phyloP scores from a whole-genome alignment of 164 flowering plant genomes.

The Santalum album region DNA sequence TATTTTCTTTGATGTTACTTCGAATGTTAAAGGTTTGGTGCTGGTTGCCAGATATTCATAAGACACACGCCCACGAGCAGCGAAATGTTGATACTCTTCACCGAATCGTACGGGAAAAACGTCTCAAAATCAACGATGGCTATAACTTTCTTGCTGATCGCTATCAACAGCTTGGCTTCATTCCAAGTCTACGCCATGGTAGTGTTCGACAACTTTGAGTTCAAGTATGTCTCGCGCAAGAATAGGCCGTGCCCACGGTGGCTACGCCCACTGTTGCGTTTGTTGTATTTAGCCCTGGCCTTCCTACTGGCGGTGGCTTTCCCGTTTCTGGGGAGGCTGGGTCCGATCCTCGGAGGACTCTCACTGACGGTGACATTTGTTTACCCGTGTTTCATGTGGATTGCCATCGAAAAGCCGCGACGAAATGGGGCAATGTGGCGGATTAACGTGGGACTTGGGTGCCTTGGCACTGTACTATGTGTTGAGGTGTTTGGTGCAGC shows the following conservation, averaged over 20 bases:
- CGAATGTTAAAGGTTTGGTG: no score
- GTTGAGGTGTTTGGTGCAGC: slow-evolving; percentile 6
- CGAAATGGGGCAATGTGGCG: slow-evolving; percentile 12
- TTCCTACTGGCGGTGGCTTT: slow-evolving; percentile 21
- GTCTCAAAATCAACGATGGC: slow-evolving; percentile 9
- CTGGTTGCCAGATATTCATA: not conserved
- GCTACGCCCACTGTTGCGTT: slow-evolving; percentile 13
- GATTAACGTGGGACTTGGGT: slow-evolving; percentile 17
- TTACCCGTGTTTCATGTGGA: slow-evolving; percentile 28
- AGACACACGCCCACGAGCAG: slow-evolving; percentile 12
- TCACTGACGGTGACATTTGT: slow-evolving; percentile 18
- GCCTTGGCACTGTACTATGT: slow-evolving; percentile 11
- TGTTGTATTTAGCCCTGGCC: slow-evolving; percentile 4
- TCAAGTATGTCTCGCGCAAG: slow-evolving; percentile 10
- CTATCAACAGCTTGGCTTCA: slow-evolving; percentile 13
- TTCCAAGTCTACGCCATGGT: slow-evolving; percentile 29
- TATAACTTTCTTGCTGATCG: slow-evolving; percentile 11
- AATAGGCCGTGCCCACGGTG: slow-evolving; percentile 21
- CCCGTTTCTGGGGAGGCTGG: slow-evolving; percentile 17
- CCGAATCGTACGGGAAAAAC: slow-evolving; percentile 7
- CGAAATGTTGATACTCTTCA: slow-evolving; percentile 16
- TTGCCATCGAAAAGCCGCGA: slow-evolving; percentile 18
- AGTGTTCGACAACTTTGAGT: slow-evolving; percentile 20
- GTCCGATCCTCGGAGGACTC: slow-evolving; percentile 19
- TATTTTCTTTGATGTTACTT: no score